phyloP scores from a whole-genome alignment of 2,329 filamentous ascomycete genomes.

The Penicillium expansum region DNA sequence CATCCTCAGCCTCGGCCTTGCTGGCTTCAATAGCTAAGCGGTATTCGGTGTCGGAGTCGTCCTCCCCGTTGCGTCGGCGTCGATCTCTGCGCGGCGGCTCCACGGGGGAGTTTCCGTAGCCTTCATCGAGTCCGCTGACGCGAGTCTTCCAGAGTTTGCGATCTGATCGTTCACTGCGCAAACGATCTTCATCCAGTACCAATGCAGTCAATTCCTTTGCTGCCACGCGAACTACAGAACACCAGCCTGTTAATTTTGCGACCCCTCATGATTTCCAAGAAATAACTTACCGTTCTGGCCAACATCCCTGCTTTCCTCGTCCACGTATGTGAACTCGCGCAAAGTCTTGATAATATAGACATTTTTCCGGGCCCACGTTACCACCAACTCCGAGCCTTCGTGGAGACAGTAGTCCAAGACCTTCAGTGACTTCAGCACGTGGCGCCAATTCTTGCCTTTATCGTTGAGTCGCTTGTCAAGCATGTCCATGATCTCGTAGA shows the following conservation, averaged over 20 bases:
- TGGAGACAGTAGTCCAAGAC: constrained; percentile 97
- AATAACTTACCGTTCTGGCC: constrained; percentile 80
- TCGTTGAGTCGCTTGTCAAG: constrained; percentile 97
- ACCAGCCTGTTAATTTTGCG: not conserved
- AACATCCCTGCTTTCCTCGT: constrained; percentile 92
- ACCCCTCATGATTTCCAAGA: not conserved
- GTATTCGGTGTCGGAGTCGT: constrained; percentile 82
- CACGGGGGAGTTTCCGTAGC: constrained; percentile 44
- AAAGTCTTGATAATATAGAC: constrained; percentile 98
- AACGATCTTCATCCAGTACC: constrained; percentile 87
- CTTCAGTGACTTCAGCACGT: constrained; percentile 95
- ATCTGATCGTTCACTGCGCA: constrained; percentile 86
- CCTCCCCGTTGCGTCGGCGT: constrained; percentile 59
- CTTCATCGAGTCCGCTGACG: constrained; percentile 88
- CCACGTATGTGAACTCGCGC: constrained; percentile 93
- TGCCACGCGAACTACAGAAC: constrained; percentile 74
- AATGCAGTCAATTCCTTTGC: constrained; percentile 93
- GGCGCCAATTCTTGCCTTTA: constrained; percentile 99
- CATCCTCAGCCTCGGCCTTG: constrained; percentile 92
- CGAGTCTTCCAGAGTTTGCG: constrained; percentile 95
- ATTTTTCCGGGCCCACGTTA: constrained; percentile 97
- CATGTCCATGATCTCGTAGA: constrained; percentile 99
- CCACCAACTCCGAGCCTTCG: constrained; percentile 92
- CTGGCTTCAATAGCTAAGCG: constrained; percentile 89
- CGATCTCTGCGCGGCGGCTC: constrained; percentile 45